Conservation (phyloP, 495 filamentous ascomycete species). For the Penicillium maclennaniae region DNA sequence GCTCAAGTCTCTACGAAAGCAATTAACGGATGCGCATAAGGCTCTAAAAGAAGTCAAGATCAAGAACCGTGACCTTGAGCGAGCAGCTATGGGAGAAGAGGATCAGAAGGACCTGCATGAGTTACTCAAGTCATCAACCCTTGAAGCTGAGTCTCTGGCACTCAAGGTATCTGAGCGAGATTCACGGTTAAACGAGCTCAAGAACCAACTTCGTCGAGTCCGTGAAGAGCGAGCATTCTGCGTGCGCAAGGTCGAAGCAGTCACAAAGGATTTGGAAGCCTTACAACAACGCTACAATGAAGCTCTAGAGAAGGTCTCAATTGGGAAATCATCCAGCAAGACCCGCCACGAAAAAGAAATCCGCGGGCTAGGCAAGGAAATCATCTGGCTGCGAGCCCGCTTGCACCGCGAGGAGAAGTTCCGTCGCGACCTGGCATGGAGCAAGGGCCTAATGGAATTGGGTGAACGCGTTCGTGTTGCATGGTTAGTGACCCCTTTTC, state of each 20-base stretch:
- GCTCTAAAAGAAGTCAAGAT: conserved; percentile 54
- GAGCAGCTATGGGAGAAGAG: conserved; percentile 46
- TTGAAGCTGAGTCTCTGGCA: conserved; percentile 61
- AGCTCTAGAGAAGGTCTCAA: conserved; percentile 42
- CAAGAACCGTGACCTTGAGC: conserved; percentile 48
- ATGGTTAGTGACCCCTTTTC: conserved; percentile 63
- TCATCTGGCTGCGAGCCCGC: conserved; percentile 79
- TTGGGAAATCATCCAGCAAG: conserved; percentile 40
- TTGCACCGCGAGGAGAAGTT: conserved; percentile 76
- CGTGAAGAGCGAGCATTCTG: conserved; percentile 56
- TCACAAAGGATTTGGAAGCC: conserved; percentile 50
- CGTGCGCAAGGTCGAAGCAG: conserved; percentile 44
- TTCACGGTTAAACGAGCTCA: conserved; percentile 51
- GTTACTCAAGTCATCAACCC: conserved; percentile 60
- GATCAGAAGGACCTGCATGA: conserved; percentile 66
- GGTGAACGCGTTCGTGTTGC: conserved; percentile 64
- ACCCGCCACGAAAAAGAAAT: conserved; percentile 74
- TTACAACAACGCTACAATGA: conserved; percentile 52
- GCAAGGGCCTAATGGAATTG: conserved; percentile 78
- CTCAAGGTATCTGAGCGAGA: conserved; percentile 54
- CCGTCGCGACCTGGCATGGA: conserved; percentile 71
- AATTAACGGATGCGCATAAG: conserved; percentile 59
- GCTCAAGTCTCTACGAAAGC: conserved; percentile 56
- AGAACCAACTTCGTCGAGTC: conserved; percentile 51
- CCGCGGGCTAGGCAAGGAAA: conserved; percentile 78